Evolutionary conservation across 2,329 filamentous ascomycete genomes (phyloP).

Genomic region (Nemania diffusa): DNA sequence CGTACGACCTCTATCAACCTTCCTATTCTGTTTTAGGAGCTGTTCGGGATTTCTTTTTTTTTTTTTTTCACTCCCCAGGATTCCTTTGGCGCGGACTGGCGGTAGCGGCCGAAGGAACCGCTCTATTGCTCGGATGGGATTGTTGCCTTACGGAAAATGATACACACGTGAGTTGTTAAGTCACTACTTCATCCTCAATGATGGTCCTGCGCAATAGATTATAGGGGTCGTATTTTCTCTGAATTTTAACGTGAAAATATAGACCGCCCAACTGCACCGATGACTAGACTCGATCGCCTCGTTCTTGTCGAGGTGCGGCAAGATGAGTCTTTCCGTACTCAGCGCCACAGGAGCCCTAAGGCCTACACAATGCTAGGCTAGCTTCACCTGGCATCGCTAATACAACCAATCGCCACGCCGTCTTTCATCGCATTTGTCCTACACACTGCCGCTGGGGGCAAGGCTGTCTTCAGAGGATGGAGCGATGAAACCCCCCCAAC

Average conservation of each 20-base stretch:
- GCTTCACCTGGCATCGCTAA: conserved; percentile 33
- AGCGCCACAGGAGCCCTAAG: conserved; percentile 25
- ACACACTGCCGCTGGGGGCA: conserved; percentile 35
- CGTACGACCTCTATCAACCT: conserved; percentile 50
- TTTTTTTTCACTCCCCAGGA: conserved; percentile 45
- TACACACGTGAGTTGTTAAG: conserved; percentile 48
- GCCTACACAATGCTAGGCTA: conserved; percentile 39
- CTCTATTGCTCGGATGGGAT: conserved; percentile 45
- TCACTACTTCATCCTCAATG: background rate
- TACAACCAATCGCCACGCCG: conserved; percentile 16
- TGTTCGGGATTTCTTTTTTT: too few species aligned
- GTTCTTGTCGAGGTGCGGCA: conserved; percentile 31
- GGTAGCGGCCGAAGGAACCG: conserved; percentile 45
- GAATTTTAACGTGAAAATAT: conserved; percentile 3
- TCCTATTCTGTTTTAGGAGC: conserved; percentile 45
- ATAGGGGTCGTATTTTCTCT: background rate
- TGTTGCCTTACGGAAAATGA: conserved; percentile 47
- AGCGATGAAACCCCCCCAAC: conserved; percentile 33
- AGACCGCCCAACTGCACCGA: conserved; percentile 47
- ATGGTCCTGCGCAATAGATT: background rate
- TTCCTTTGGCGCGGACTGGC: conserved; percentile 43
- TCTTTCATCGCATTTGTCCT: conserved; percentile 26
- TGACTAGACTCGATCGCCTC: conserved; percentile 43
- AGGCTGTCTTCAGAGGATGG: conserved; percentile 25
- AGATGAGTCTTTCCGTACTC: conserved; percentile 15